A percentile compares a stretch with the other conserved stretches of the same genome.
Evolutionary conservation across 306 rosid species (phyloP).

Genomic region (Fragaria ananassa): DNA sequence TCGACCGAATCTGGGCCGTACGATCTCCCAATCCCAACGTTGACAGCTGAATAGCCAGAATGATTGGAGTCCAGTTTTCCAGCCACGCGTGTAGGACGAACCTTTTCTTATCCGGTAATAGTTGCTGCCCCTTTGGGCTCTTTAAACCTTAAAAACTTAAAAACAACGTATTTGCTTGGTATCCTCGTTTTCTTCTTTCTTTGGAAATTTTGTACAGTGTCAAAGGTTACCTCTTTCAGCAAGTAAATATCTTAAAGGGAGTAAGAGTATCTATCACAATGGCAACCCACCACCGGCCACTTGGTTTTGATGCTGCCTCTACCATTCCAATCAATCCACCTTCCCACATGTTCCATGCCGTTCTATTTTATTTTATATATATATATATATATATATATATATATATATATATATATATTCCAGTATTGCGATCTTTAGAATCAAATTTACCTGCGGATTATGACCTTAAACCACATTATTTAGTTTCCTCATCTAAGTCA

Average conservation of each 20-base stretch:
- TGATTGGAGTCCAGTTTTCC: slow-evolving; percentile 3
- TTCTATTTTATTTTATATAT: neutral
- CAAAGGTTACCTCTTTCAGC: neutral
- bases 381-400: neutral
- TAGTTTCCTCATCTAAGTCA: neutral
- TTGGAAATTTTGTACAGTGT: neutral
- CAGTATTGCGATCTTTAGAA: neutral
- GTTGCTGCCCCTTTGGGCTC: neutral
- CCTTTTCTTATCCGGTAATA: slow-evolving; percentile 31
- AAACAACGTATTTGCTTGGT: neutral
- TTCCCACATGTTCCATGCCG: neutral
- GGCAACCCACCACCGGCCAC: neutral
- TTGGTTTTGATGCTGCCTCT: neutral
- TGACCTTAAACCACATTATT: neutral
- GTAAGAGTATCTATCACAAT: neutral
- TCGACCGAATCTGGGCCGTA: slow-evolving; percentile 19
- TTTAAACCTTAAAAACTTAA: neutral
- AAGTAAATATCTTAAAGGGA: neutral
- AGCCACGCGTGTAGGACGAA: neutral
- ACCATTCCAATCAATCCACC: neutral
- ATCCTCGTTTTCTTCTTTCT: neutral
- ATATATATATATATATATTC: neutral
- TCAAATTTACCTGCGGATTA: neutral
- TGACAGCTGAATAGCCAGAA: slow-evolving; percentile 18
- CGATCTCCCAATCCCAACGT: neutral